Evolutionary conservation across 495 filamentous ascomycete genomes (phyloP), one percentile per base, ranked within the genome.

Genomic region (Talaromyces stipitatus): DNA sequence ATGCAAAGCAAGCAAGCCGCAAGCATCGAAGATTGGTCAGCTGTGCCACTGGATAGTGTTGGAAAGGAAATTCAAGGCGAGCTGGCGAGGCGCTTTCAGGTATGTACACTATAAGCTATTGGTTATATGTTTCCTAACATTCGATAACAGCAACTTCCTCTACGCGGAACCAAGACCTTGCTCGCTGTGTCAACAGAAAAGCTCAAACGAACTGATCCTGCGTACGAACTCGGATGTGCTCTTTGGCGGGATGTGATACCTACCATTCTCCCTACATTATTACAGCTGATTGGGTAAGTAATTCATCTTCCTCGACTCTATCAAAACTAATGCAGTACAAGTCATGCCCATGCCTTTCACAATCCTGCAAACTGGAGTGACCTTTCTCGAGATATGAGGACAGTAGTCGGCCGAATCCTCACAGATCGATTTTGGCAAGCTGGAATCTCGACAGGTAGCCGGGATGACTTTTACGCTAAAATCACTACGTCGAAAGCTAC

Each of bases 351-450:
- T 73, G 89, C 91, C n/a, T 96, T 94, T 61, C 90, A 96, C 66
- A 90, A 96, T 61, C 82, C 91, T 0, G 68, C 74, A 20, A 94
- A 90, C 62, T 99, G 94, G 94, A 78, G 77, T 20, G 78, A 82
- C 41, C 71, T 96, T n/a, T 85, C 91, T 10, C 71, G 75, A 32
- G 90, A 96, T 38, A 87, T 92, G 80, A 85, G 80, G 56, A 73
- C 77, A 10, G 83, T 96, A 14, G 85, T 96, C 27, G 82, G 82
- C 29, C 84, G 89, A 5, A 89, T 97, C 47, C 73, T 99, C 16
- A 95, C 91, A 1, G 94, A 99, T 72, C 87, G 94, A 23, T 97
- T 99, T 65, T 99, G 94, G 94, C 94, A 99, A 79, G 88, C 92
- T 14, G 94, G 94, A 14, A 99, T 99, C 38, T 97, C 94, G 0